Evolutionary conservation across 495 filamentous ascomycete genomes (phyloP).

Genomic region (Aspergillus nanangensis): DNA sequence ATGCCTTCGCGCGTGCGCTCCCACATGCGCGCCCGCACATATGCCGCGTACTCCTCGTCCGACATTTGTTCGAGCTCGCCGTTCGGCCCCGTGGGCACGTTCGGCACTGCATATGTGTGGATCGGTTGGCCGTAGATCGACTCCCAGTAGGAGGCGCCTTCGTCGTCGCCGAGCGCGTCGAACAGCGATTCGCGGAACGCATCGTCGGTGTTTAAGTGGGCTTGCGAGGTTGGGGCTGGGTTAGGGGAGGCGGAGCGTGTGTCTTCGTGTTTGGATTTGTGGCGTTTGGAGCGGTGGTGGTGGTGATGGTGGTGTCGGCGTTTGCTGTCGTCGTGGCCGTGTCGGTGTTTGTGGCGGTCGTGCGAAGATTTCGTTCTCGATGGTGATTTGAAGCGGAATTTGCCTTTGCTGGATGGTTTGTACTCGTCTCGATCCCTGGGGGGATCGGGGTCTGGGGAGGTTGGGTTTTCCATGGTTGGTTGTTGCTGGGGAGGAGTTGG

Average conservation of each 20-base stretch:
- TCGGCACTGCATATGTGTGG: slow-evolving; percentile 52
- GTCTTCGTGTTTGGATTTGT: slow-evolving; percentile 12
- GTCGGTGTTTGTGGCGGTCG: slow-evolving; percentile 5
- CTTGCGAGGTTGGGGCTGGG: slow-evolving; percentile 3
- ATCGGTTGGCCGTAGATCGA: slow-evolving; percentile 92
- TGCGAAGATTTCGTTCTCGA: slow-evolving; percentile 28
- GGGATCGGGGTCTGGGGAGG: not conserved
- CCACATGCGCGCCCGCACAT: slow-evolving; percentile 88
- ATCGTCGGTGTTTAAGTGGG: slow-evolving; percentile 48
- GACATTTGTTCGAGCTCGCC: slow-evolving; percentile 79
- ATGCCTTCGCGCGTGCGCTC: slow-evolving; percentile 73
- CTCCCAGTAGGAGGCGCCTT: slow-evolving; percentile 94
- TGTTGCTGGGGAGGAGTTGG: not conserved
- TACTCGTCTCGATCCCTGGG: slow-evolving; percentile 15
- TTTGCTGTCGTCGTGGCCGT: slow-evolving; percentile 18
- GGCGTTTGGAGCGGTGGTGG: slow-evolving; percentile 13
- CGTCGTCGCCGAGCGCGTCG: slow-evolving; percentile 97
- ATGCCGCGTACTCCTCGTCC: slow-evolving; percentile 84
- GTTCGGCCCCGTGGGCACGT: slow-evolving; percentile 28
- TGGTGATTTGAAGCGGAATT: slow-evolving; percentile 55
- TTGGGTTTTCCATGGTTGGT: not conserved
- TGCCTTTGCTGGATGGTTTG: slow-evolving; percentile 25
- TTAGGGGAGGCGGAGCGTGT: slow-evolving; percentile 6
- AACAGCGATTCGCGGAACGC: slow-evolving; percentile 96
- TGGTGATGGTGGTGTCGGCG: slow-evolving; percentile 32